Conservation (phyloP, 2,329 filamentous ascomycete genomes). For the Arthrobotrys conoides region DNA sequence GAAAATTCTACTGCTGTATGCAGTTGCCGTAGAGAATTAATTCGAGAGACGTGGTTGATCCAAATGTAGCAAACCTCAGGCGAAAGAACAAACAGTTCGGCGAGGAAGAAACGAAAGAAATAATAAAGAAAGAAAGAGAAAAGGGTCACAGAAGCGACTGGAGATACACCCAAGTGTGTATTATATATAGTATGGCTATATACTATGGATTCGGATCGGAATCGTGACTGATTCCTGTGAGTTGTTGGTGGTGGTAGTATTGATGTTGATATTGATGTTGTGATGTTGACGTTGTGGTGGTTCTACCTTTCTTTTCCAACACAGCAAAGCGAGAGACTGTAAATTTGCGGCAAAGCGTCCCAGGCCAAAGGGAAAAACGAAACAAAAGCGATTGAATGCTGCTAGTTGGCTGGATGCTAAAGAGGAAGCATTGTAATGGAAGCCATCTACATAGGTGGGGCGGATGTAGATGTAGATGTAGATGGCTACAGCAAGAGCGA, state of each 20-base stretch:
- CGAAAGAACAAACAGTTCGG: conserved; percentile 10
- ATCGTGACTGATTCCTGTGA: conserved; percentile 2
- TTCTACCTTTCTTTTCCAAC: conserved; percentile 18
- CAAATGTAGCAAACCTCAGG: conserved; percentile 20
- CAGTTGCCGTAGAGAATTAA: conserved; percentile 26
- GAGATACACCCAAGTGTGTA: conserved; percentile 14
- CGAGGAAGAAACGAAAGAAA: conserved; percentile 2
- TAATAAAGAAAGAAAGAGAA: not conserved
- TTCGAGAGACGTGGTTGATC: conserved; percentile 3
- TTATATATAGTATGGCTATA: not conserved
- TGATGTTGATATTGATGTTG: conserved; percentile 13
- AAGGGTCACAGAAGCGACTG: conserved; percentile 19
- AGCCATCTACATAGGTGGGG: conserved; percentile 31
- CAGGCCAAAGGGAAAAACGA: conserved; percentile 2
- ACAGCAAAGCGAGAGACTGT: conserved; percentile 23
- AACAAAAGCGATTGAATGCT: conserved; percentile 35
- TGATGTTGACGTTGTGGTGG: conserved; percentile 34
- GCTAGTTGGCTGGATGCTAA: conserved; percentile 27
- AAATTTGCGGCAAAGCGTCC: conserved; percentile 12
- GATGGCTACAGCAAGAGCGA: conserved; percentile 21
- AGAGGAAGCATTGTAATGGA: conserved; percentile 44
- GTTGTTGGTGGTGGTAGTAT: not conserved
- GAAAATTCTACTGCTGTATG: conserved; percentile 37
- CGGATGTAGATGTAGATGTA: conserved; percentile 26
- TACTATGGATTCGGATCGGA: not conserved